Evolutionary conservation across 1,284 basidiomycete species (phyloP).

Genomic region (Austroboletus niveus): DNA sequence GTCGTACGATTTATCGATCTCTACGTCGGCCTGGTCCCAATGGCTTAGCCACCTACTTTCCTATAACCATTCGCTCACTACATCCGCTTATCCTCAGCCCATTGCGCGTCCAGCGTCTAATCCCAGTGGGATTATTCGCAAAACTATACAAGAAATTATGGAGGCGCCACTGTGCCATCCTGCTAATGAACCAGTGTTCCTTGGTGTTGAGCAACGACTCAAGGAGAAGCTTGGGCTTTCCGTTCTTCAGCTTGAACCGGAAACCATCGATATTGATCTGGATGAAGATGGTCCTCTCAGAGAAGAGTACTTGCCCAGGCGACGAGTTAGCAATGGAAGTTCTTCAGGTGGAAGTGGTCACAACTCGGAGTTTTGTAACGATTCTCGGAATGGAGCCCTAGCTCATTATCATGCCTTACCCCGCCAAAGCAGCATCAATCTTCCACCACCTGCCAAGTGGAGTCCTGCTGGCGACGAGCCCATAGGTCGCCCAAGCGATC

Average conservation of each 20-base stretch:
- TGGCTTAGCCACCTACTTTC: slow-evolving; percentile 65
- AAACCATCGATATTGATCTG: slow-evolving; percentile 67
- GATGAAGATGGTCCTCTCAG: slow-evolving; percentile 78
- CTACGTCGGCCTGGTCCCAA: slow-evolving; percentile 58
- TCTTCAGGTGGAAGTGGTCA: slow-evolving; percentile 1
- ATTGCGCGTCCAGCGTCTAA: slow-evolving; percentile 73
- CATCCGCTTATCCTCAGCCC: slow-evolving; percentile 63
- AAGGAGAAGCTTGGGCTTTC: slow-evolving; percentile 48
- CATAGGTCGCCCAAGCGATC: slow-evolving; percentile 52
- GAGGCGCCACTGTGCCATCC: slow-evolving; percentile 40
- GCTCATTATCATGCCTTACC: slow-evolving; percentile 24
- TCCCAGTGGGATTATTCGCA: slow-evolving; percentile 64
- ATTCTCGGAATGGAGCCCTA: slow-evolving; percentile 1
- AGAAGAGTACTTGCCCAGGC: slow-evolving; percentile 74
- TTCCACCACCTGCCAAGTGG: slow-evolving; percentile 79
- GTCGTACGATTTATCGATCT: slow-evolving; percentile 64
- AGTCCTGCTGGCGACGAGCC: slow-evolving; percentile 75
- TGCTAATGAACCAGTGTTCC: slow-evolving; percentile 62
- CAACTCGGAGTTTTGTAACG: slow-evolving; percentile 1
- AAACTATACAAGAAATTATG: slow-evolving; percentile 65
- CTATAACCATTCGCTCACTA: slow-evolving; percentile 61
- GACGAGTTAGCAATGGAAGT: slow-evolving; percentile 41
- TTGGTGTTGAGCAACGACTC: slow-evolving; percentile 63
- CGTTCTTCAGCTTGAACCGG: slow-evolving; percentile 35
- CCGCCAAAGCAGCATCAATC: slow-evolving; percentile 32